Evolutionary conservation across 495 filamentous ascomycete species (phyloP).

Genomic region (Sabuloglossum arenarium): DNA sequence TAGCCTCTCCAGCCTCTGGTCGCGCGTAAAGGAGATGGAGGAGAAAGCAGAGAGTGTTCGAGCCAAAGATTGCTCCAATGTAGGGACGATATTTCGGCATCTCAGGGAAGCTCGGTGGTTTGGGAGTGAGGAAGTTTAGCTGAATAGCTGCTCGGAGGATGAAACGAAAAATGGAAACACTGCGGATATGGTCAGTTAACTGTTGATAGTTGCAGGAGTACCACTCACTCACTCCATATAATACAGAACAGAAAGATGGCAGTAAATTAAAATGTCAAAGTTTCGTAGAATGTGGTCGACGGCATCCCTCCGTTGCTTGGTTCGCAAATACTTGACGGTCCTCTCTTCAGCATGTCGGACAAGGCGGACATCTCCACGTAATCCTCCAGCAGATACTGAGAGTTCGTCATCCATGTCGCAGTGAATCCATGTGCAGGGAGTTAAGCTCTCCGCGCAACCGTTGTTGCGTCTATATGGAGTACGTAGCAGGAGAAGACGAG

Average conservation of each 20-base stretch:
- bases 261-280: constrained; percentile 64
- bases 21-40: constrained; percentile 41
- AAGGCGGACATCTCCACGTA: background rate
- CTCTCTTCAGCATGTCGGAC: background rate
- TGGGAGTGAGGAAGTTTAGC: constrained; percentile 59
- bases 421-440: background rate
- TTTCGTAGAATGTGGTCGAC: constrained; percentile 41
- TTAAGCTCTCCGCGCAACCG: background rate
- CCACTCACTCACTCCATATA: constrained; percentile 59
- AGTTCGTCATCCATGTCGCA: constrained; percentile 43
- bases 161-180: constrained; percentile 59
- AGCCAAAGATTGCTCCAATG: constrained; percentile 45
- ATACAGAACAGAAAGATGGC: constrained; percentile 62
- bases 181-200: constrained; percentile 15
- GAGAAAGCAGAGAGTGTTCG: constrained; percentile 52
- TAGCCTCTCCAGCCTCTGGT: constrained; percentile 50
- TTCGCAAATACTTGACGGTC: constrained; percentile 10
- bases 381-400: constrained; percentile 23
- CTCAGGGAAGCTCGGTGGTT: constrained; percentile 45
- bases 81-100: constrained; percentile 33
- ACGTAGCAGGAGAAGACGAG: background rate
- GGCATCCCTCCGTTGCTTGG: constrained; percentile 32
- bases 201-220: background rate
- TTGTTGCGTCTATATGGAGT: background rate
- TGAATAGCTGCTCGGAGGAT: constrained; percentile 49